phyloP scores from a whole-genome alignment of 805 yeast genomes.

The Candida mattraensis region DNA sequence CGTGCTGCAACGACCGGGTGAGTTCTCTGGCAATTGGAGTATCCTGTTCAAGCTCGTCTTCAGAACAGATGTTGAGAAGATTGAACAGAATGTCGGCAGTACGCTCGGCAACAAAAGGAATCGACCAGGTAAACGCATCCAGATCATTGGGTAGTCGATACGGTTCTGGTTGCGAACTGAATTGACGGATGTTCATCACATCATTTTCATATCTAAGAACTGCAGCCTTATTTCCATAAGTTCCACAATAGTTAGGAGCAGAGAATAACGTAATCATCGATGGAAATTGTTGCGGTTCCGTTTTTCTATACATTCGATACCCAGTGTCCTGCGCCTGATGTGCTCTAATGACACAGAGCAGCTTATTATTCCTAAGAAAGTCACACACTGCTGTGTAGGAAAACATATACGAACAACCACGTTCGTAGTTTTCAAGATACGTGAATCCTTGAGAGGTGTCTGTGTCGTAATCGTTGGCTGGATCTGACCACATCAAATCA shows the following conservation, averaged over 20 bases:
- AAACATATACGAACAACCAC: slow-evolving; percentile 91
- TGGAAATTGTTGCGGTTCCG: slow-evolving; percentile 83
- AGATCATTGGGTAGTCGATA: slow-evolving; percentile 95
- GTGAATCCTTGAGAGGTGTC: slow-evolving; percentile 39
- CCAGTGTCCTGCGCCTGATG: slow-evolving; percentile 98
- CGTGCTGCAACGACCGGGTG: slow-evolving; percentile 32
- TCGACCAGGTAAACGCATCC: slow-evolving; percentile 97
- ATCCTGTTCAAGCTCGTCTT: slow-evolving; percentile 82
- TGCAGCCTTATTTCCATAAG: slow-evolving; percentile 91
- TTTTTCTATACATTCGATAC: slow-evolving; percentile 85
- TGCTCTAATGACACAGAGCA: slow-evolving; percentile 83
- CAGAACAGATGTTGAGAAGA: slow-evolving; percentile 87
- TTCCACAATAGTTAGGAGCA: slow-evolving; percentile 92
- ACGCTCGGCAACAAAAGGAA: slow-evolving; percentile 96
- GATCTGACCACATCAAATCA: slow-evolving; percentile 95
- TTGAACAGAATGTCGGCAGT: slow-evolving; percentile 90
- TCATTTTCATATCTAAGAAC: slow-evolving; percentile 87
- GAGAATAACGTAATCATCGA: slow-evolving; percentile 85
- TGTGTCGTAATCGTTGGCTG: slow-evolving; percentile 77
- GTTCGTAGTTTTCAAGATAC: slow-evolving; percentile 57
- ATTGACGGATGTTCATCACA: slow-evolving; percentile 92
- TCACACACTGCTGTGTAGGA: slow-evolving; percentile 78
- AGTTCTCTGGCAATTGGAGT: slow-evolving; percentile 48
- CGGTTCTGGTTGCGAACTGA: slow-evolving; percentile 87
- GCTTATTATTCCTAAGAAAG: slow-evolving; percentile 73